These are phyloP conservation scores for Penicillium occitanis DNA, from an alignment of 2,329 filamentous ascomycete species.

Conservation along the genomic window DNA sequence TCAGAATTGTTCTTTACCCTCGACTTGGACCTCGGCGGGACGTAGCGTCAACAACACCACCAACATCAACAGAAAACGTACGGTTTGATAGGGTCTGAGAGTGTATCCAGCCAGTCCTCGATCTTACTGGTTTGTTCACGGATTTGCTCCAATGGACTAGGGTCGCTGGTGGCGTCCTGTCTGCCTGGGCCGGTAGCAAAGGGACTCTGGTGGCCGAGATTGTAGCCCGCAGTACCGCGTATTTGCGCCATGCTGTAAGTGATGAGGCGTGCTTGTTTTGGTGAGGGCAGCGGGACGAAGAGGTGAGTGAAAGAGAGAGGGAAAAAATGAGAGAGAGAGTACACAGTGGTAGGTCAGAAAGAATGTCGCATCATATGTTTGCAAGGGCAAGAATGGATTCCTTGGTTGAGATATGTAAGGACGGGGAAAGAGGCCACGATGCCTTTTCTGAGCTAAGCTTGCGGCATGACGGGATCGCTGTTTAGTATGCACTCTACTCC, in stretches of 20 bases:
- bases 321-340: background rate
- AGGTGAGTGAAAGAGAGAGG: background rate
- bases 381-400: slow-evolving; percentile 7
- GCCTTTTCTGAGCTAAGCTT: slow-evolving; percentile 8
- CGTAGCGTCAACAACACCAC: background rate
- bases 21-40: slow-evolving; percentile 17
- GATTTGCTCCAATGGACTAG: slow-evolving; percentile 81
- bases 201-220: slow-evolving; percentile 71
- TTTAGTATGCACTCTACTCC: slow-evolving; percentile 4
- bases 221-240: slow-evolving; percentile 75
- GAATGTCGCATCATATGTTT: slow-evolving; percentile 9
- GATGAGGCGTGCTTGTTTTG: slow-evolving; percentile 5
- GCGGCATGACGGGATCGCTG: slow-evolving; percentile 13
- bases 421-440: slow-evolving; percentile 19
- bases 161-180: slow-evolving; percentile 63
- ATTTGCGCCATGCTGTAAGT: slow-evolving; percentile 49
- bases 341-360: background rate
- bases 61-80: slow-evolving; percentile 43
- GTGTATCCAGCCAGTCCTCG: slow-evolving; percentile 83
- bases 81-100: slow-evolving; percentile 92
- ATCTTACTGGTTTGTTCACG: slow-evolving; percentile 97
- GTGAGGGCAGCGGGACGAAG: background rate
- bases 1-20: slow-evolving; percentile 31
- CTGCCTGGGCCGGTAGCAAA: slow-evolving; percentile 62
- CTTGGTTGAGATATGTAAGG: slow-evolving; percentile 13